Evolutionary conservation across 2,329 filamentous ascomycete species (phyloP).

Genomic region (Diplodia scrobiculata): DNA sequence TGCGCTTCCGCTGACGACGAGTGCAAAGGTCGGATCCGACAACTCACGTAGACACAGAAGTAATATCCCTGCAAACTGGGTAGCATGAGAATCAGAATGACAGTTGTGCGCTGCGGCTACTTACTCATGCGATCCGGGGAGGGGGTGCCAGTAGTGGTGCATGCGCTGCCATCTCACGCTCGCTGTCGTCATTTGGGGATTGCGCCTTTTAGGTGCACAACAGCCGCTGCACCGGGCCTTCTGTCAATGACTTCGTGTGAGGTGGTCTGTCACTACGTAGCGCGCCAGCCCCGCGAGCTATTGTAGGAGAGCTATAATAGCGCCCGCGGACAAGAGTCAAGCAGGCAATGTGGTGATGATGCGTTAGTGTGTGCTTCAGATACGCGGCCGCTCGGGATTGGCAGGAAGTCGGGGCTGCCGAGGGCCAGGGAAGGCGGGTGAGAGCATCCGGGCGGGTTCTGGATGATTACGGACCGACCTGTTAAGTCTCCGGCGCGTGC

Average conservation of each 20-base stretch:
- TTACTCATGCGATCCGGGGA: neutral
- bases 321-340: neutral
- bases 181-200: constrained; percentile 5
- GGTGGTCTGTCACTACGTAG: neutral
- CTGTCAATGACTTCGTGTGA: neutral
- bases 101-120: neutral
- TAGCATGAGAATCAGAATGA: neutral
- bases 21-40: neutral
- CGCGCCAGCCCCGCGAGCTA: constrained; percentile 16
- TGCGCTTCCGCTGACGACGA: neutral
- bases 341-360: constrained; percentile 2
- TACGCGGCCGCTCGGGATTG: constrained; percentile 21
- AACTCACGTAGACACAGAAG: neutral
- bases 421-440: neutral
- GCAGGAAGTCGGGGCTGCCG: neutral
- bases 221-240: neutral
- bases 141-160: too few relatives aligned
- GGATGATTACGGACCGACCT: neutral
- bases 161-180: neutral
- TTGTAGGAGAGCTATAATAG: constrained; percentile 17
- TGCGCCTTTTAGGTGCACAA: neutral
- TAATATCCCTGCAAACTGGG: neutral
- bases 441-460: neutral
- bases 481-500: constrained; percentile 2
- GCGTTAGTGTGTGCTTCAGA: constrained; percentile 10